These are phyloP conservation scores for Dipodascus geniculatus DNA, from an alignment of 805 yeast species.

Conservation along the genomic window DNA sequence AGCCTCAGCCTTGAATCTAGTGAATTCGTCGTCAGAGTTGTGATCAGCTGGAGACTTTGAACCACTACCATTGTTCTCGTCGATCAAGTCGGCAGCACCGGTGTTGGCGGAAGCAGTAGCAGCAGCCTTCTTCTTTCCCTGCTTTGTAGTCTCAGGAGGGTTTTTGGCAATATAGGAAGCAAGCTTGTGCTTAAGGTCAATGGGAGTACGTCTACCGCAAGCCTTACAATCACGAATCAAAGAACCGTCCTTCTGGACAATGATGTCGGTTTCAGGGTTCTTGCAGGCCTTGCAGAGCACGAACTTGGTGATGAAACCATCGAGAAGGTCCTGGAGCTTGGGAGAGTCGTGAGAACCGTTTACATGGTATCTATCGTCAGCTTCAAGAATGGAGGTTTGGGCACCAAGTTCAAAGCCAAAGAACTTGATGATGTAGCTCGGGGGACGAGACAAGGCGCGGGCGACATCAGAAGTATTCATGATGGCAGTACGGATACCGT, in stretches of 20 bases:
- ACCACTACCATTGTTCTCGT: constrained; percentile 16
- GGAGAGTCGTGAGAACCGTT: constrained; percentile 89
- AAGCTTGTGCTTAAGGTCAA: constrained; percentile 79
- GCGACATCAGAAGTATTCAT: constrained; percentile 88
- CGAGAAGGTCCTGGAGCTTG: constrained; percentile 86
- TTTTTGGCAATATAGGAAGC: constrained; percentile 82
- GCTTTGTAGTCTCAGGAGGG: constrained; percentile 44
- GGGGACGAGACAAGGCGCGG: constrained; percentile 86
- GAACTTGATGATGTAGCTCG: constrained; percentile 82
- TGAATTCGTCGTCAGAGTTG: constrained; percentile 59
- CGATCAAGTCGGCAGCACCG: constrained; percentile 42
- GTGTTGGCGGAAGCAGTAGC: constrained; percentile 86
- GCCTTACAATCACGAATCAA: constrained; percentile 94
- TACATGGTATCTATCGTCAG: constrained; percentile 76
- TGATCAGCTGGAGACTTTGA: constrained; percentile 22
- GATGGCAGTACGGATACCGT: constrained; percentile 95
- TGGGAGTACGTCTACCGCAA: constrained; percentile 80
- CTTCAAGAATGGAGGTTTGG: constrained; percentile 73
- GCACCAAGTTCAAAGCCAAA: constrained; percentile 98
- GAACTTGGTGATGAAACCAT: constrained; percentile 86
- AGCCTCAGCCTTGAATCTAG: constrained; percentile 76
- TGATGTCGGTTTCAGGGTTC: constrained; percentile 94
- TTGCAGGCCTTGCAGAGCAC: constrained; percentile 91
- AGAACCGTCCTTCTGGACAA: constrained; percentile 60
- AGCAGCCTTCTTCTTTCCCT: constrained; percentile 54